These are phyloP conservation scores for Daldinia bambusicola DNA, from an alignment of 495 filamentous ascomycete genomes.

Conservation along the genomic window DNA sequence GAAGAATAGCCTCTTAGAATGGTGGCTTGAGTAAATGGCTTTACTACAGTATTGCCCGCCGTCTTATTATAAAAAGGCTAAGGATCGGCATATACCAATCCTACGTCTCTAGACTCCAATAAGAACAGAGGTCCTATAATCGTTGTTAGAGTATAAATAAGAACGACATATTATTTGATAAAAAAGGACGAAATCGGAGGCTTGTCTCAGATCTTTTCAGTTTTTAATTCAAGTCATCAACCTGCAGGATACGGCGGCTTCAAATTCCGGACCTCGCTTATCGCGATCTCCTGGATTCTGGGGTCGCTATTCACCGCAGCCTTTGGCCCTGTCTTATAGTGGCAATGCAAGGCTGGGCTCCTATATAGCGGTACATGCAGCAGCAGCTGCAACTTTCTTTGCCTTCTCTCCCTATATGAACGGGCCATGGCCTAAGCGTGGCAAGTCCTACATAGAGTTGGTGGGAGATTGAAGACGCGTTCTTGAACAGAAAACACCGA, in stretches of 20 bases:
- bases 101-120: conserved; percentile 4
- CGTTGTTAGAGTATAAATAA: conserved; percentile 31
- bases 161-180: background rate
- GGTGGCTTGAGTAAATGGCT: background rate
- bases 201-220: conserved; percentile 68
- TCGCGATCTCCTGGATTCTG: conserved; percentile 13
- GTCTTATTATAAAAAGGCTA: background rate
- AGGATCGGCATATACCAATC: conserved; percentile 7
- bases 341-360: conserved; percentile 51
- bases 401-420: conserved; percentile 25
- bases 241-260: conserved; percentile 56
- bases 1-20: background rate
- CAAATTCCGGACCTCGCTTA: conserved; percentile 36
- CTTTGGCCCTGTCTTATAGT: conserved; percentile 57
- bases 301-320: conserved; percentile 56
- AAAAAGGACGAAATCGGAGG: conserved; percentile 18
- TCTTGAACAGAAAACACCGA: conserved; percentile 33
- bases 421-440: conserved; percentile 24
- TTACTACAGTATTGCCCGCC: background rate
- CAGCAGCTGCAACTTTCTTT: conserved; percentile 46
- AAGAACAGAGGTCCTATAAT: conserved; percentile 28
- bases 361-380: conserved; percentile 51
- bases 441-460: conserved; percentile 17
- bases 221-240: conserved; percentile 55
- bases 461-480: conserved; percentile 29